Conservation (phyloP, 495 filamentous ascomycete genomes). For the Penicillium coffeae region DNA sequence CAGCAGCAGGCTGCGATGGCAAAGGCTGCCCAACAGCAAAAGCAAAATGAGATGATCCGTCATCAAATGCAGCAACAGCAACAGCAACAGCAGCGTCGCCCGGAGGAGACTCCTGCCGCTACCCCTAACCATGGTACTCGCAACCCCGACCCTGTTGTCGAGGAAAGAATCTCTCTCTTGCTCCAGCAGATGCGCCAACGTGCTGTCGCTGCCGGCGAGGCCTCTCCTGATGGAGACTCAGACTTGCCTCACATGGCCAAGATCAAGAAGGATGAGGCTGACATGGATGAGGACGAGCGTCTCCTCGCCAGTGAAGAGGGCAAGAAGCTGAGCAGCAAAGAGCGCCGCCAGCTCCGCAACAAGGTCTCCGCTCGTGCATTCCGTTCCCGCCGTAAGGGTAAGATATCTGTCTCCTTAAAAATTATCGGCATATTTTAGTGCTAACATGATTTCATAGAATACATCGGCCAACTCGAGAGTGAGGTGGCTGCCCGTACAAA, state of each 20-base stretch:
- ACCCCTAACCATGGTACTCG: constrained; percentile 42
- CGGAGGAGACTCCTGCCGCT: constrained; percentile 25
- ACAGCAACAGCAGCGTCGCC: constrained; percentile 29
- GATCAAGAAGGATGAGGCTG: constrained; percentile 84
- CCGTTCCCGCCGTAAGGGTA: constrained; percentile 93
- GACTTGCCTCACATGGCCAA: constrained; percentile 51
- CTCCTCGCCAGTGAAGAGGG: constrained; percentile 92
- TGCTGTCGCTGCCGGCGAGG: constrained; percentile 51
- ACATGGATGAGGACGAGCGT: constrained; percentile 97
- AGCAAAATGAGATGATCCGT: constrained; percentile 61
- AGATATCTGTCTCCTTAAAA: constrained; percentile 16
- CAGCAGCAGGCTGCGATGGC: constrained; percentile 80
- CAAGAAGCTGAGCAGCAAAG: constrained; percentile 93
- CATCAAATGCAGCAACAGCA: constrained; percentile 46
- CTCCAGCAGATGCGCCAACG: constrained; percentile 78
- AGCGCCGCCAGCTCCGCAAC: constrained; percentile 90
- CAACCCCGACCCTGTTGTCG: constrained; percentile 63
- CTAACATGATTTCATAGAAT: constrained; percentile 65
- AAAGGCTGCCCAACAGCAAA: constrained; percentile 65
- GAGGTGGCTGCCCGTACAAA: constrained; percentile 70
- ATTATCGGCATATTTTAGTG: neutral
- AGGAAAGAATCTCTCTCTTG: constrained; percentile 82
- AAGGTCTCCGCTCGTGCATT: constrained; percentile 98
- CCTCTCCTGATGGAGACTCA: constrained; percentile 40
- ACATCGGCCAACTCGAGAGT: constrained; percentile 86